A percentile compares a stretch with the other conserved stretches of the same genome.
phyloP scores from a whole-genome alignment of 306 rosid species.

The Corylus avellana region DNA sequence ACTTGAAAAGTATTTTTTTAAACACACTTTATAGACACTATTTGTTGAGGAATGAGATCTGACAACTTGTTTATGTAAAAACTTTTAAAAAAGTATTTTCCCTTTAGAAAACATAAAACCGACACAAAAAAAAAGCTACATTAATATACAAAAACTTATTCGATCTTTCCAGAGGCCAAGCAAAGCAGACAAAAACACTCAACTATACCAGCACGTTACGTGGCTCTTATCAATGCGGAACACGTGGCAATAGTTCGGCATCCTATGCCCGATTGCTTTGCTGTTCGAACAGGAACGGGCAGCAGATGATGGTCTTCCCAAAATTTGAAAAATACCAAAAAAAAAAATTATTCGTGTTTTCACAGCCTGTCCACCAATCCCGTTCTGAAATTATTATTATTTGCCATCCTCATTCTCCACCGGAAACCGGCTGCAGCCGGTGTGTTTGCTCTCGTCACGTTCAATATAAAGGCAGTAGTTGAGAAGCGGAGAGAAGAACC shows the following conservation, averaged over 20 bases:
- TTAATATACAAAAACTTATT: background rate
- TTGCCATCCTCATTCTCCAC: conserved; percentile 8
- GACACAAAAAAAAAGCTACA: too few relatives aligned
- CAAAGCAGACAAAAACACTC: conserved; percentile 16
- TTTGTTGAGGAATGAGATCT: too few relatives aligned
- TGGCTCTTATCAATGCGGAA: conserved; percentile 28
- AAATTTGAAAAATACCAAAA: background rate
- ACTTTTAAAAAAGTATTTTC: too few relatives aligned
- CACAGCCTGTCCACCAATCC: conserved; percentile 49
- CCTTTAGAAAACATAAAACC: too few relatives aligned
- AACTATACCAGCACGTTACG: conserved; percentile 17
- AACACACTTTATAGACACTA: too few relatives aligned
- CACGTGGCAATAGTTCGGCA: conserved; percentile 46
- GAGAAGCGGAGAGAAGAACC: conserved; percentile 4
- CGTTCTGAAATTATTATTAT: background rate
- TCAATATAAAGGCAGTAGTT: conserved; percentile 36
- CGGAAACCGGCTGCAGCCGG: conserved; percentile 62
- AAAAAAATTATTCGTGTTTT: background rate
- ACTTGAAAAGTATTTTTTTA: too few relatives aligned
- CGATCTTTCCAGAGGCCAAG: conserved; percentile 47
- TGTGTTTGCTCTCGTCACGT: conserved; percentile 1
- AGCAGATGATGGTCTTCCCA: background rate
- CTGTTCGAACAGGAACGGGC: background rate
- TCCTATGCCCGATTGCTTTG: conserved; percentile 1
- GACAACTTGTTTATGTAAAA: too few relatives aligned